Evolutionary conservation across 148 eudicot genomes (phyloP).

Genomic region (Rhododendron ferrugineum): DNA sequence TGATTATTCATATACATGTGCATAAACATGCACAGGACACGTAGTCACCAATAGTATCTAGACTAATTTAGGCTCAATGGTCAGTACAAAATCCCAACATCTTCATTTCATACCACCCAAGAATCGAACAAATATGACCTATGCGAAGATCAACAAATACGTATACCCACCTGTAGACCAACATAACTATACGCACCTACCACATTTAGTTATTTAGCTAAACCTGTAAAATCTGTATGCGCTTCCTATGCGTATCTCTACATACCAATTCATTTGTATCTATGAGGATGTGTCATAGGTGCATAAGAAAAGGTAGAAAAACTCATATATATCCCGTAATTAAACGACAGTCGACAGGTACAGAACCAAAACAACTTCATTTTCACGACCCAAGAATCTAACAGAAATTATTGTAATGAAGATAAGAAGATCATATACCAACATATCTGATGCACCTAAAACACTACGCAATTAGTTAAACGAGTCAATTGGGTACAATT

Average conservation of each 20-base stretch:
- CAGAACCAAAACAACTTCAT: not conserved
- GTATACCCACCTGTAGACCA: not conserved
- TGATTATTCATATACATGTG: not conserved
- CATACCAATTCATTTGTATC: no score
- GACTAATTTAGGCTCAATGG: not conserved
- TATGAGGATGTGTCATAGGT: not conserved
- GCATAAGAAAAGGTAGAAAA: not conserved
- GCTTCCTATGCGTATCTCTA: not conserved
- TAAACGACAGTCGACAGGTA: not conserved
- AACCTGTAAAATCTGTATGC: not conserved
- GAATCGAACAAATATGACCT: not conserved
- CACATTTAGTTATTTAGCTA: not conserved
- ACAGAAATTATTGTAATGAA: not conserved
- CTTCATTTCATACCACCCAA: not conserved
- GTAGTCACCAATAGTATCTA: not conserved
- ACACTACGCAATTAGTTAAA: not conserved
- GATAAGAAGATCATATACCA: not conserved
- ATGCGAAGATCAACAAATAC: not conserved
- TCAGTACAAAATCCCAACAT: not conserved
- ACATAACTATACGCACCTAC: not conserved
- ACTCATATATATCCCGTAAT: not conserved
- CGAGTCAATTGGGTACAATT: not conserved
- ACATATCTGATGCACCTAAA: not conserved
- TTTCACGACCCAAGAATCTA: not conserved
- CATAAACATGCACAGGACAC: not conserved